Evolutionary conservation across 306 rosid genomes (phyloP).

Genomic region (Citrullus colocynthis): DNA sequence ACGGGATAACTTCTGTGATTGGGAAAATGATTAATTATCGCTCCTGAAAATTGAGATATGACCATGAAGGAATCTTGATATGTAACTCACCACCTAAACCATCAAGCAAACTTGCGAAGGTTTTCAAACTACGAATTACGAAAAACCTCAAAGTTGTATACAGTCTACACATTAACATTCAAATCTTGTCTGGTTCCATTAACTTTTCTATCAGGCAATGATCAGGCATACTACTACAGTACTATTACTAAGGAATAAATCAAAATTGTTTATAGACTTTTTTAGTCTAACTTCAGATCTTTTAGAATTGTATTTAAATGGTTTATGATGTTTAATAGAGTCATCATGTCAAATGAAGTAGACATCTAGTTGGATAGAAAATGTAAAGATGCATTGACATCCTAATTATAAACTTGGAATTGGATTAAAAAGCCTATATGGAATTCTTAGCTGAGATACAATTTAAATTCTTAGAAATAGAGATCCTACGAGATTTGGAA

Average conservation of each 20-base stretch:
- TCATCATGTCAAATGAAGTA: neutral
- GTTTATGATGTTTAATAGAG: neutral
- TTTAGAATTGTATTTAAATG: neutral
- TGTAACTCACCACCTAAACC: neutral
- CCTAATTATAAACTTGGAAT: neutral
- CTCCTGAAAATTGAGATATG: neutral
- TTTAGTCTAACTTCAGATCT: neutral
- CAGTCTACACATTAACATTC: neutral
- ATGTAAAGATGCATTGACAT: neutral
- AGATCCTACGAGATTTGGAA: neutral
- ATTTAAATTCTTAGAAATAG: neutral
- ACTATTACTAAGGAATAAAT: neutral
- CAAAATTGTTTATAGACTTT: neutral
- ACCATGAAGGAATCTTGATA: neutral
- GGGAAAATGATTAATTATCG: neutral
- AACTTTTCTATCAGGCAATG: neutral
- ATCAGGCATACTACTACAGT: neutral
- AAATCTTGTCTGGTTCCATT: neutral
- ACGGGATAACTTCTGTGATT: neutral
- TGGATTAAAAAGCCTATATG: neutral
- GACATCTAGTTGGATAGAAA: neutral
- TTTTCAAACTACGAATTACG: neutral
- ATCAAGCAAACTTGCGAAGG: neutral
- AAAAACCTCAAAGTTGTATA: neutral
- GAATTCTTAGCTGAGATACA: neutral